A percentile compares a stretch with the other conserved stretches of the same genome.
Conservation (phyloP, 2,329 filamentous ascomycete species). For the Diaporthe ampelina region DNA sequence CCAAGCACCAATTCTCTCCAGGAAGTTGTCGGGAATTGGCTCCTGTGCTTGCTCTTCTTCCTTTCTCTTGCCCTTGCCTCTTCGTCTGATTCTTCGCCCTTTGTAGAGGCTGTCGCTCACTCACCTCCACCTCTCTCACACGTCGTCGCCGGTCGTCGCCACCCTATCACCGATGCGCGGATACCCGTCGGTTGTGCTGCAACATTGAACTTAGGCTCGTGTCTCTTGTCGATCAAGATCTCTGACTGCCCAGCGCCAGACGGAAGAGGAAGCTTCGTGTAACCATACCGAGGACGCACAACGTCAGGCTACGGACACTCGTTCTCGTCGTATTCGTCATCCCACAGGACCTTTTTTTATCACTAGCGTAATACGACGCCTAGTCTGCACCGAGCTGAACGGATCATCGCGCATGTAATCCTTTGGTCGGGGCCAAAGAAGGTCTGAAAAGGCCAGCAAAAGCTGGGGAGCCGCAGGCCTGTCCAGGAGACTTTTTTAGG, state of each 20-base stretch:
- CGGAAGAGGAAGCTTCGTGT: background rate
- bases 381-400: constrained; percentile 30
- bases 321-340: constrained; percentile 40
- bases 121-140: constrained; percentile 3
- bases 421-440: constrained; percentile 32
- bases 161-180: constrained; percentile 9
- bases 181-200: constrained; percentile 14
- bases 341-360: constrained; percentile 22
- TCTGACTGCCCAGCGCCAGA: constrained; percentile 4
- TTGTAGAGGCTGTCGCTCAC: constrained; percentile 5
- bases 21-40: constrained; percentile 10
- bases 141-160: constrained; percentile 20
- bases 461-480: constrained; percentile 30
- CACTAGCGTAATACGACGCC: constrained; percentile 33
- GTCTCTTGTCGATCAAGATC: constrained; percentile 32
- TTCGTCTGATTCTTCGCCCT: constrained; percentile 12
- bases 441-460: constrained; percentile 28
- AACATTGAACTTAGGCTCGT: constrained; percentile 13
- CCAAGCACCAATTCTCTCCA: constrained; percentile 3
- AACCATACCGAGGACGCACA: constrained; percentile 25
- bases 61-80: constrained; percentile 1
- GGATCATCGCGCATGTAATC: constrained; percentile 46
- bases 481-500: constrained; percentile 42
- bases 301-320: constrained; percentile 29
- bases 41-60: background rate